Conservation (phyloP, 2,329 filamentous ascomycete genomes). For the Colletotrichum agaves region DNA sequence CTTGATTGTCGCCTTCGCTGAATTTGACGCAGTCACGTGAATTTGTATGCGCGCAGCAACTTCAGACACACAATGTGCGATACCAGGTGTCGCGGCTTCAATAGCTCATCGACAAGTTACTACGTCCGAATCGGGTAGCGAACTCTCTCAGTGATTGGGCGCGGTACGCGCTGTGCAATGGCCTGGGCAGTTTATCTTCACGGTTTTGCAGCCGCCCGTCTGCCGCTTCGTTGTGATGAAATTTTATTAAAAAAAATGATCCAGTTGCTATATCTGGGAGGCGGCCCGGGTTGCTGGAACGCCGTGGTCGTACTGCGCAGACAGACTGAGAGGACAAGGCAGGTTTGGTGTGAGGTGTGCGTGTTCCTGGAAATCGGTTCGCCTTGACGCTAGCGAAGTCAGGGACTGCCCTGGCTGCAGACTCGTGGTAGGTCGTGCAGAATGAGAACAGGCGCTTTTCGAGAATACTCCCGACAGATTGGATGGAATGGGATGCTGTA, state of each 20-base stretch:
- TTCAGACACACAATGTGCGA: not conserved
- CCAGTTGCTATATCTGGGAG: constrained; percentile 20
- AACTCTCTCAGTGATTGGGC: constrained; percentile 27
- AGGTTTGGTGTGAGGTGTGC: constrained; percentile 3
- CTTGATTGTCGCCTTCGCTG: not conserved
- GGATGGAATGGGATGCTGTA: constrained; percentile 30
- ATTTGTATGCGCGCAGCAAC: not conserved
- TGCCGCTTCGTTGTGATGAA: too few relatives aligned
- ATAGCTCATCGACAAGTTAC: not conserved
- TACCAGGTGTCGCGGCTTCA: not conserved
- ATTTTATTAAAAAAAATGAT: too few relatives aligned
- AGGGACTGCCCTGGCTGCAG: constrained; percentile 13
- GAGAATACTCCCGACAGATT: constrained; percentile 26
- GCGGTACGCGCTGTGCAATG: constrained; percentile 34
- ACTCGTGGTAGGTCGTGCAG: constrained; percentile 3
- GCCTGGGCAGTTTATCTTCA: constrained; percentile 14
- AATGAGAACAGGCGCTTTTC: constrained; percentile 2
- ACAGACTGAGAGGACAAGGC: not conserved
- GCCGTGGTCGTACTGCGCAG: constrained; percentile 16
- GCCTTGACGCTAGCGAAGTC: not conserved
- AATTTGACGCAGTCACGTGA: not conserved
- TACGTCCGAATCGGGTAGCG: not conserved
- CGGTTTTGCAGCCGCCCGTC: constrained; percentile 10
- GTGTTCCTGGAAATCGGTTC: constrained; percentile 19
- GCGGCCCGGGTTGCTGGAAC: constrained; percentile 28